phyloP scores from a whole-genome alignment of 2,329 filamentous ascomycete genomes.

The Volutella citrinella region DNA sequence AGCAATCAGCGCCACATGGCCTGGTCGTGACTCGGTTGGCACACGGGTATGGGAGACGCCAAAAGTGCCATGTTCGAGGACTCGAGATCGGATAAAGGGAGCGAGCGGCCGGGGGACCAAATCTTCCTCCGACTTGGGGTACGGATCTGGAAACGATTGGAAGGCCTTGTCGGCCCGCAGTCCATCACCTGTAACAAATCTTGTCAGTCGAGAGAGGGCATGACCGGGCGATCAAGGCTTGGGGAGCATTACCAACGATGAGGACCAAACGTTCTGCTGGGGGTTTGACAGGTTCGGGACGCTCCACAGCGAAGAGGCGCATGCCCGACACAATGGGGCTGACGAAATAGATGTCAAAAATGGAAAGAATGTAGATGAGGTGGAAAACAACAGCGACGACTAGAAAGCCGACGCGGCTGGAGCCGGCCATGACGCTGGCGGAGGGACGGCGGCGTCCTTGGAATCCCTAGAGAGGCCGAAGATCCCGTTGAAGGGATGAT shows the following conservation, averaged over 20 bases:
- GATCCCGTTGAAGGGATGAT: not conserved
- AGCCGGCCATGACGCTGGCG: constrained; percentile 48
- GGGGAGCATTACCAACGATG: constrained; percentile 70
- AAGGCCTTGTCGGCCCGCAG: constrained; percentile 97
- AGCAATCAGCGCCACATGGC: constrained; percentile 94
- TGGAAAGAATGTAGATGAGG: constrained; percentile 87
- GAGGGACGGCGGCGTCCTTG: too few relatives aligned
- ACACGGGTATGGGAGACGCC: constrained; percentile 96
- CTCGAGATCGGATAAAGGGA: constrained; percentile 84
- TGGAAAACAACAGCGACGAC: constrained; percentile 90
- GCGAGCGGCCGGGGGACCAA: constrained; percentile 76
- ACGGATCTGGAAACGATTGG: constrained; percentile 87
- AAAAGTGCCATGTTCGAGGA: constrained; percentile 89
- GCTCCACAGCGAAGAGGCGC: constrained; percentile 72
- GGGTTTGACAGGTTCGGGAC: constrained; percentile 56
- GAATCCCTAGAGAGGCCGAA: too few relatives aligned
- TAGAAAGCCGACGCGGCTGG: constrained; percentile 75
- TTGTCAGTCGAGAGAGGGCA: too few relatives aligned
- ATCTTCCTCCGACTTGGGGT: constrained; percentile 62
- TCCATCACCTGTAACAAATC: constrained; percentile 75
- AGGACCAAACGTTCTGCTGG: constrained; percentile 89
- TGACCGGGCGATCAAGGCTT: too few relatives aligned
- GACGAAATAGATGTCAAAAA: constrained; percentile 98
- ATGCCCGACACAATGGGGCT: constrained; percentile 97
- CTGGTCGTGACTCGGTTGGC: constrained; percentile 92